Evolutionary conservation across 495 filamentous ascomycete species (phyloP), one percentile per base, ranked within the genome.

Genomic region (Podospora anserina): DNA sequence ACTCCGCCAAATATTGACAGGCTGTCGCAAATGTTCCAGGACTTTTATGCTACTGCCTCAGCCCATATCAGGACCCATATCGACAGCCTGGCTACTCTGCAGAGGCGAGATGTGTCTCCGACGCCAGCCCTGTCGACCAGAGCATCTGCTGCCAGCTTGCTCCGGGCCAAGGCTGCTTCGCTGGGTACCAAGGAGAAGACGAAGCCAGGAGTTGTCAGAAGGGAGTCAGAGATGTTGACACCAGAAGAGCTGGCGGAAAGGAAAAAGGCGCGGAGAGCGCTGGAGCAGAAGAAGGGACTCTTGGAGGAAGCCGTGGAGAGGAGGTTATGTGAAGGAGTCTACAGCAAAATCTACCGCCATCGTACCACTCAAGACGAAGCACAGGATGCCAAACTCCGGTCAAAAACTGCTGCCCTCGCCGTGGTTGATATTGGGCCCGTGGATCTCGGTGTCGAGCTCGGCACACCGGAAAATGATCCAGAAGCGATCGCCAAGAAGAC

Each of bases 301-400:
- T 78, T 98, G 55, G 94, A 99, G 79, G 95, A 99, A 77, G 94
- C 94, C 3, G 90, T 98, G 4, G 95, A 99, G 73, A 87, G 90
- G 73, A 86, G 89, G 70, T 89, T 95, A 11, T 97, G 93, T 76
- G 92, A 97, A 75, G 86, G 86, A 32, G 87, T 98, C 23, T 97
- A 98, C 72, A 86, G 88, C 67, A 88, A 90, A 59, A 88, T 98
- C 74, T 99, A 92, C 87, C 88, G 94, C 55, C 95, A 99, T 76
- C 88, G 89, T 64, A 95, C 84, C 72, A 96, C 94, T 2, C 85
- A 98, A 76, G 95, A 99, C 77, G 95, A 98, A 75, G 93, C 94
- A 7, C 85, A 94, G 71, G 95, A 99, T 76, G 93, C 96, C 72
- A 98, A 96, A 74, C 81, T 99, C 66, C 88, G 95, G 30, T 98